Conservation (phyloP, 345 rosid species). For the Eutrema yunnanense region DNA sequence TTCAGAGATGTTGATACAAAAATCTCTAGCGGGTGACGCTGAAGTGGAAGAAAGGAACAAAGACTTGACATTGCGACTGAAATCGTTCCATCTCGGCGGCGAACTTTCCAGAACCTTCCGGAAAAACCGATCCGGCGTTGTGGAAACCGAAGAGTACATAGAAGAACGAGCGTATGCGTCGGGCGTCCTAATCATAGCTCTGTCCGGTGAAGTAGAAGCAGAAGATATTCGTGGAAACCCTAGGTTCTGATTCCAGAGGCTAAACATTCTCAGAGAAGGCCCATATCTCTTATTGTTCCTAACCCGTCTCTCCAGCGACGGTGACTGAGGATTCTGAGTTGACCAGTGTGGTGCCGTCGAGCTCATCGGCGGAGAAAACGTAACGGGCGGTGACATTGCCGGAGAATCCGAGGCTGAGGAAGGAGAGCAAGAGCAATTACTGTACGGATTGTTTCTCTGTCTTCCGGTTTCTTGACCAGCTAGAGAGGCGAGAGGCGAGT, state of each 20-base stretch:
- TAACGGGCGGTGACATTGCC: slow-evolving; percentile 56
- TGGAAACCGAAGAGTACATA: slow-evolving; percentile 34
- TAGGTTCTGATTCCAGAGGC: slow-evolving; percentile 24
- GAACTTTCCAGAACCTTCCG: slow-evolving; percentile 16
- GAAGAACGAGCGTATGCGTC: slow-evolving; percentile 32
- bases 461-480: slow-evolving; percentile 52
- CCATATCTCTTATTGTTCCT: slow-evolving; percentile 25
- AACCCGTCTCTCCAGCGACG: slow-evolving; percentile 24
- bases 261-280: slow-evolving; percentile 30
- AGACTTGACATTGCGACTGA: slow-evolving; percentile 31
- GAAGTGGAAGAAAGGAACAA: slow-evolving; percentile 33
- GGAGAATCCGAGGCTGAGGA: slow-evolving; percentile 67
- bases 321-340: slow-evolving; percentile 22
- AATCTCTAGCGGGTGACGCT: slow-evolving; percentile 30
- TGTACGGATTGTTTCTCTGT: slow-evolving; percentile 37
- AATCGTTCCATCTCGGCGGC: slow-evolving; percentile 30
- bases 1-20: slow-evolving; percentile 27
- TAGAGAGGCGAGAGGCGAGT: slow-evolving; percentile 75
- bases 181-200: slow-evolving; percentile 24
- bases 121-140: slow-evolving; percentile 35
- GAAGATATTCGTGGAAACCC: slow-evolving; percentile 31
- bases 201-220: slow-evolving; percentile 55
- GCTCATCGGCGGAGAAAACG: slow-evolving; percentile 58
- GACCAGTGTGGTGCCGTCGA: slow-evolving; percentile 32
- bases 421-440: slow-evolving; percentile 39